Evolutionary conservation across 225 moss, liverwort and hornwort genomes (phyloP).

Genomic region (Sphagnum contortum): DNA sequence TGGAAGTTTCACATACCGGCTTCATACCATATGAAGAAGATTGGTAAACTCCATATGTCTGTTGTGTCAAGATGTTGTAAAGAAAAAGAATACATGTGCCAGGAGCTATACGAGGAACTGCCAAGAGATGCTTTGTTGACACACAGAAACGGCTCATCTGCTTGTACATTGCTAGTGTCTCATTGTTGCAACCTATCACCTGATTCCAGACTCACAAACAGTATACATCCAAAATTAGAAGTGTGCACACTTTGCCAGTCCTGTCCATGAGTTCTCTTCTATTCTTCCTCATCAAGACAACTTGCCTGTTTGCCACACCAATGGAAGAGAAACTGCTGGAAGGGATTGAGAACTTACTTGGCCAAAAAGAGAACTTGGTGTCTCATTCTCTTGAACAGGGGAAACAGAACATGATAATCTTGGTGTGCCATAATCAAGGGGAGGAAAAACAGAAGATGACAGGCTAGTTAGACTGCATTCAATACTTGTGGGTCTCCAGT

Average conservation of each 20-base stretch:
- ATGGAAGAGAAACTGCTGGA: no score
- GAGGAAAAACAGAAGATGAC: no score
- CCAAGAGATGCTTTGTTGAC: constrained; percentile 34
- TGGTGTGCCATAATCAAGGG: no score
- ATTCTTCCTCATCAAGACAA: not conserved
- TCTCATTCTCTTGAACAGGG: no score
- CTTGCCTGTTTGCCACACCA: no score
- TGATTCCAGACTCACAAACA: constrained; percentile 2
- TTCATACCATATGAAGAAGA: constrained; percentile 7
- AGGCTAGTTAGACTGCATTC: no score
- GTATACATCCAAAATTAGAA: not conserved
- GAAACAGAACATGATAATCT: no score
- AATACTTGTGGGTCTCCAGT: no score
- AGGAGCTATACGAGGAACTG: constrained; percentile 23
- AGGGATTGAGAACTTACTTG: no score
- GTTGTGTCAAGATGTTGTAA: constrained; percentile 35
- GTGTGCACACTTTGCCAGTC: not conserved
- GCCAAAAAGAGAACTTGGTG: no score
- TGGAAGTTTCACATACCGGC: constrained; percentile 1
- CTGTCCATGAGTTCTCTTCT: not conserved
- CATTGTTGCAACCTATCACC: constrained; percentile 17
- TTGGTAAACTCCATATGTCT: constrained; percentile 10
- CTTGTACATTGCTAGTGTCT: constrained; percentile 41
- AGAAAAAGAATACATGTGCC: constrained; percentile 48
- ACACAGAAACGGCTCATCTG: constrained; percentile 44